Evolutionary conservation across 306 rosid genomes (phyloP).

Genomic region (Fragaria nilgerrensis): DNA sequence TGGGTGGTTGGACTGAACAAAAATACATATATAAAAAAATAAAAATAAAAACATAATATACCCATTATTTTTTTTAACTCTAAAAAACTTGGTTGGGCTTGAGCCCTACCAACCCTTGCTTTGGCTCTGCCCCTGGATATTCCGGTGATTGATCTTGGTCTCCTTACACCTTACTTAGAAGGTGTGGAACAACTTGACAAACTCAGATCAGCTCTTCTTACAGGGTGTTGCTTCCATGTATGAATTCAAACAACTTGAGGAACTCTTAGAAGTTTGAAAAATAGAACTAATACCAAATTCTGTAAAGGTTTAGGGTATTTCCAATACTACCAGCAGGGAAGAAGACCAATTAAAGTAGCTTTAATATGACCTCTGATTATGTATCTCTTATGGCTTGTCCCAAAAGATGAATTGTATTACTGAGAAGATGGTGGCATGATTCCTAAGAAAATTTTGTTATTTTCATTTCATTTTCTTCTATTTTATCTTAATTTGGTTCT

Average conservation of each 20-base stretch:
- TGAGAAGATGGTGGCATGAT: background rate
- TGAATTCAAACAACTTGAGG: background rate
- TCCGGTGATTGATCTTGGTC: too few relatives aligned
- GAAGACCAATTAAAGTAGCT: constrained; percentile 56
- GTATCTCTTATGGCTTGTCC: background rate
- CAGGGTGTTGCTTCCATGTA: constrained; percentile 43
- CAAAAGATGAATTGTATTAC: background rate
- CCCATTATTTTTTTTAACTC: too few relatives aligned
- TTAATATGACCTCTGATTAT: constrained; percentile 24
- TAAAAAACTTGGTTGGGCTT: too few relatives aligned
- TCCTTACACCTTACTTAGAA: constrained; percentile 2
- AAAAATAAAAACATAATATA: too few relatives aligned
- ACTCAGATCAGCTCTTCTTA: background rate
- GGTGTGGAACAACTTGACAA: background rate
- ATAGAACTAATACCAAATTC: background rate
- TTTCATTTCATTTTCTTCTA: too few relatives aligned
- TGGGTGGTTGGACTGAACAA: too few relatives aligned
- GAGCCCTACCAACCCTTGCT: too few relatives aligned
- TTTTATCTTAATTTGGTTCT: too few relatives aligned
- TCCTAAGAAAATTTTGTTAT: too few relatives aligned
- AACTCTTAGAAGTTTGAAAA: background rate
- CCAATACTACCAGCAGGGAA: constrained; percentile 57
- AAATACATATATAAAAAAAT: too few relatives aligned
- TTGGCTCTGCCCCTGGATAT: too few relatives aligned
- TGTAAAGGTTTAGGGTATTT: constrained; percentile 21